Evolutionary conservation across 805 yeast genomes (phyloP).

Genomic region (Nakazawaea anatomiae): DNA sequence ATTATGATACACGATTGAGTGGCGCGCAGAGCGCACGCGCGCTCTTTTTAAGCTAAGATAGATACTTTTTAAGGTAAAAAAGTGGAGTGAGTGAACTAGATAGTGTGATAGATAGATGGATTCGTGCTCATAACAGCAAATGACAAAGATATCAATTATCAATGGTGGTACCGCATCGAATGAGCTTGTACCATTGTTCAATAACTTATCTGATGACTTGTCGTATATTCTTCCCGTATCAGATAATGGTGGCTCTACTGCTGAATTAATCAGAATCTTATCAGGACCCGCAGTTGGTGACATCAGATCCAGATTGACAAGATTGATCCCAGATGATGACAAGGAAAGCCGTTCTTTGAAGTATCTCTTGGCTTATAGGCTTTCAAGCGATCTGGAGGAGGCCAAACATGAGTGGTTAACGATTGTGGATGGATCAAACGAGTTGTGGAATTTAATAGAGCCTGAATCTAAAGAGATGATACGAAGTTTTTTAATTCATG

Average conservation of each 20-base stretch:
- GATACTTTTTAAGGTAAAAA: background rate
- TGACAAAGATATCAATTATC: slow-evolving; percentile 32
- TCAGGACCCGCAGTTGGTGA: slow-evolving; percentile 98
- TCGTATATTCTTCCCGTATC: slow-evolving; percentile 76
- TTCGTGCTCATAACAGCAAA: background rate
- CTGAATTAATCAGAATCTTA: slow-evolving; percentile 76
- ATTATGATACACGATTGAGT: background rate
- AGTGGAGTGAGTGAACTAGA: too few relatives aligned
- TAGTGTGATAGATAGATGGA: too few relatives aligned
- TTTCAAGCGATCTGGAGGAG: slow-evolving; percentile 35
- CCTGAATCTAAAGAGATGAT: slow-evolving; percentile 64
- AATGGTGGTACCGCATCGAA: slow-evolving; percentile 91
- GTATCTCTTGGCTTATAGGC: slow-evolving; percentile 39
- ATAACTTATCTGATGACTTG: slow-evolving; percentile 35
- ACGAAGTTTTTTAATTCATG: slow-evolving; percentile 71
- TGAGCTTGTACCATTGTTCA: slow-evolving; percentile 57
- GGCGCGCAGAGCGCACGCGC: background rate
- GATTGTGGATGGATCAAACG: slow-evolving; percentile 75
- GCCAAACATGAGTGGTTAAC: slow-evolving; percentile 73
- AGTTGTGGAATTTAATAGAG: slow-evolving; percentile 56
- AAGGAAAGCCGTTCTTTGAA: slow-evolving; percentile 20
- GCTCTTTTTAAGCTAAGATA: background rate
- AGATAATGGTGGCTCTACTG: slow-evolving; percentile 94
- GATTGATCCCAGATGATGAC: slow-evolving; percentile 55
- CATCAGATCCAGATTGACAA: slow-evolving; percentile 71